Percentiles rank a stretch among this genome's conserved stretches.
These are phyloP conservation scores for Filosporella fistucella DNA, from an alignment of 495 filamentous ascomycete genomes.

Conservation along the genomic window DNA sequence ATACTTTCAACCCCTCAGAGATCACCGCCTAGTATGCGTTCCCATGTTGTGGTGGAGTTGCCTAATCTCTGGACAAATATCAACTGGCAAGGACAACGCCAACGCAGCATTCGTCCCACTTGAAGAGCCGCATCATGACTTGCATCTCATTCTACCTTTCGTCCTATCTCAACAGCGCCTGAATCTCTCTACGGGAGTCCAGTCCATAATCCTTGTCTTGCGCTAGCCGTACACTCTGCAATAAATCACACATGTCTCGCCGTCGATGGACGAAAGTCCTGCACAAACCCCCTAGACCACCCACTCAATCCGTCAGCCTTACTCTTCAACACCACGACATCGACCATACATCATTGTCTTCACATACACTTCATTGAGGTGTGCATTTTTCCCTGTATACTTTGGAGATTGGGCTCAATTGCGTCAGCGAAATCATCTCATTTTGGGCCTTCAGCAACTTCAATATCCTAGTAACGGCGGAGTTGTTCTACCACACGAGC, in stretches of 20 bases:
- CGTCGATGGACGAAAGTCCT: constrained; percentile 31
- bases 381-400: constrained; percentile 26
- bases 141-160: constrained; percentile 30
- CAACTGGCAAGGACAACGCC: constrained; percentile 85
- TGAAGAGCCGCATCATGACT: constrained; percentile 57
- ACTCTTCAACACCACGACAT: constrained; percentile 25
- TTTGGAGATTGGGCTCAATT: constrained; percentile 49
- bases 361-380: constrained; percentile 21
- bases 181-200: constrained; percentile 16
- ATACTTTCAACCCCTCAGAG: constrained; percentile 19
- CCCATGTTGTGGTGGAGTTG: constrained; percentile 48
- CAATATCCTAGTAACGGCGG: constrained; percentile 15
- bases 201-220: constrained; percentile 25
- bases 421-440: constrained; percentile 36
- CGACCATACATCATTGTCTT: constrained; percentile 20
- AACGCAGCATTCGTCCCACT: constrained; percentile 69
- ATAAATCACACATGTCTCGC: constrained; percentile 62
- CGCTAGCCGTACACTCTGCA: constrained; percentile 45
- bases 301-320: constrained; percentile 25
- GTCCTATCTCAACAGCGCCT: constrained; percentile 27
- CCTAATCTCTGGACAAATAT: constrained; percentile 53
- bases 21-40: constrained; percentile 26
- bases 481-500: constrained; percentile 19
- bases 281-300: constrained; percentile 24
- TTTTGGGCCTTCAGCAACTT: constrained; percentile 12